Evolutionary conservation across 1,284 basidiomycete genomes (phyloP), one percentile per base, ranked within the genome.

Genomic region (Ceratobasidium papillatum): DNA sequence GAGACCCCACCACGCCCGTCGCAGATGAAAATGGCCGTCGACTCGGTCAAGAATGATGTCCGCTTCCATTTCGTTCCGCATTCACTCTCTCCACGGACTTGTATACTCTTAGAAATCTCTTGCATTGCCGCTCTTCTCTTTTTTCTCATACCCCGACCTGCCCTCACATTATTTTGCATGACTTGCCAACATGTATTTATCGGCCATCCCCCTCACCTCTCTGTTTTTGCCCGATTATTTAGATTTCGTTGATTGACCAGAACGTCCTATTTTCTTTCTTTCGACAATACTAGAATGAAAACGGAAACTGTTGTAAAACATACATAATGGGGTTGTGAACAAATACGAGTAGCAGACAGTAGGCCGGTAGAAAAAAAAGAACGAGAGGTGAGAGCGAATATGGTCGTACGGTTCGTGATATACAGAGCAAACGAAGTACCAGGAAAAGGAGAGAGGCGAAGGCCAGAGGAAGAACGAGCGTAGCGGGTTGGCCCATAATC

Each of bases 41-140:
- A 11, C 71, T 73, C 38, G 47, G 61, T 41, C 71, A 59, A 30
- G 71, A 38, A 12, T 72, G 54, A 36, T 41, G n/a, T 36, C 3
- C 36, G 8, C 25, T 4, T 36, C 32, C 32, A 19, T 36, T 25
- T 41, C 36, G 34, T n/a, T 59, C 30, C 36, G 19, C 30, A 5
- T 27, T 61, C 65, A 47, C 62, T 52, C 58, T 38, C 41, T 49
- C 71, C 62, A 32, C 47, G 38, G 54, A 43, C 32, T 49, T 62
- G 51, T 77, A 43, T 69, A 49, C 75, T 69, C 64, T 74, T 64
- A 75, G 73, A 74, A 47, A 49, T 76, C 51, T 72, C 38, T 72
- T 51, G 68, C 12, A 59, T 64, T 59, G n/a, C 14, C 41, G 49
- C 38, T 77, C 36, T 68, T 61, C 43, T 72, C 27, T 12, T 25